Percentiles rank a stretch among this genome's conserved stretches.
phyloP scores from a whole-genome alignment of 345 rosid species.

The Aegle marmelos region DNA sequence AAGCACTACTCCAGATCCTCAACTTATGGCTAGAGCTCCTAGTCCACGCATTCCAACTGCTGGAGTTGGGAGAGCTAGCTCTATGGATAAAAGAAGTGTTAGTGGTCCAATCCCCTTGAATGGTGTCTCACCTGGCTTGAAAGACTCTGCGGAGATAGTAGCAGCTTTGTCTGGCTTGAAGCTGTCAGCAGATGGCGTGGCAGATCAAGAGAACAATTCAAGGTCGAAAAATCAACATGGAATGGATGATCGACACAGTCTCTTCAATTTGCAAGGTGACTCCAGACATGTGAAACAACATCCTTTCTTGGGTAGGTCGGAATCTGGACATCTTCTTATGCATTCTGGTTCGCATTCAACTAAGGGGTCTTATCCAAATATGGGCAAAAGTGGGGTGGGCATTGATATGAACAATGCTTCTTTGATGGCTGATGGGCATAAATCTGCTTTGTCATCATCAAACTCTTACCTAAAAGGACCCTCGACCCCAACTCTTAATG shows the following conservation, averaged over 20 bases:
- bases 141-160: constrained; percentile 41
- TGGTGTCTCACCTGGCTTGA: constrained; percentile 34
- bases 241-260: constrained; percentile 33
- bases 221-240: constrained; percentile 28
- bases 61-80: constrained; percentile 49
- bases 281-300: constrained; percentile 26
- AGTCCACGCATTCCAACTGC: constrained; percentile 58
- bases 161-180: constrained; percentile 59
- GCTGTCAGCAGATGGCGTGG: constrained; percentile 36
- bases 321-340: constrained; percentile 17
- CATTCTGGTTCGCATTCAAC: constrained; percentile 16
- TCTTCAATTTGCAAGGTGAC: constrained; percentile 36
- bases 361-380: constrained; percentile 17
- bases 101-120: constrained; percentile 34
- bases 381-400: constrained; percentile 11
- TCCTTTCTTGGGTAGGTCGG: constrained; percentile 22
- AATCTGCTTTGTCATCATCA: constrained; percentile 23
- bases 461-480: constrained; percentile 37
- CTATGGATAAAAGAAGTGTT: constrained; percentile 44
- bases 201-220: constrained; percentile 37
- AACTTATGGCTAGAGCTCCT: constrained; percentile 51
- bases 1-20: constrained; percentile 64
- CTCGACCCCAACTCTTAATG: constrained; percentile 31
- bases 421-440: constrained; percentile 19
- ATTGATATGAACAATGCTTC: constrained; percentile 12